These are phyloP conservation scores for Cucumis sativus DNA, from an alignment of 306 rosid species.

Conservation along the genomic window DNA sequence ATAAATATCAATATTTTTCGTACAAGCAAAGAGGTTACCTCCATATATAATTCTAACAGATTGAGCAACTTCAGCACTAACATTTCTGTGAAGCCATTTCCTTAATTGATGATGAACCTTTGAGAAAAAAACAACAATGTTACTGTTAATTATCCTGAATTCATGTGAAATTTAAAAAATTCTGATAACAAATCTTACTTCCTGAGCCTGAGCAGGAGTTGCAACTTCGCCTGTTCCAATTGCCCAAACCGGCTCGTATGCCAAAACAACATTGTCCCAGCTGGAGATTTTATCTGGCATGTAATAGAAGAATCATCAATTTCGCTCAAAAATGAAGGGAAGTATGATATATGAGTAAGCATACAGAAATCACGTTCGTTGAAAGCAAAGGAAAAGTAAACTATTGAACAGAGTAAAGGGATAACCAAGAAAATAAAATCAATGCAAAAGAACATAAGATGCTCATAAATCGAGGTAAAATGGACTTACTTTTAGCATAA, in stretches of 20 bases:
- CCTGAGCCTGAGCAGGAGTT: constrained; percentile 73
- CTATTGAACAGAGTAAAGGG: background rate
- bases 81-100: constrained; percentile 61
- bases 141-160: background rate
- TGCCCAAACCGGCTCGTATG: constrained; percentile 43
- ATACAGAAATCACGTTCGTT: background rate
- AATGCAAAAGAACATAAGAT: background rate
- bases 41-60: constrained; percentile 78
- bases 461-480: background rate
- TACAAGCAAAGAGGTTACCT: constrained; percentile 30
- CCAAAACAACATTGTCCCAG: constrained; percentile 27
- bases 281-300: constrained; percentile 25
- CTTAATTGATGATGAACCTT: constrained; percentile 81
- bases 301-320: background rate
- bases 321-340: background rate
- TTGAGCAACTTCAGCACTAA: constrained; percentile 52
- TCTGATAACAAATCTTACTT: constrained; percentile 28
- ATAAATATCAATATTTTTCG: background rate
- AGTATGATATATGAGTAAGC: background rate
- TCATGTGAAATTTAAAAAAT: background rate
- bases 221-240: constrained; percentile 54
- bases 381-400: background rate
- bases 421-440: background rate
- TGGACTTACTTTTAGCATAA: background rate
- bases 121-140: background rate